Evolutionary conservation across 75 land plant genomes (phyloP), one percentile per base, ranked within the genome.

Genomic region (Selaginella tamariscina): DNA sequence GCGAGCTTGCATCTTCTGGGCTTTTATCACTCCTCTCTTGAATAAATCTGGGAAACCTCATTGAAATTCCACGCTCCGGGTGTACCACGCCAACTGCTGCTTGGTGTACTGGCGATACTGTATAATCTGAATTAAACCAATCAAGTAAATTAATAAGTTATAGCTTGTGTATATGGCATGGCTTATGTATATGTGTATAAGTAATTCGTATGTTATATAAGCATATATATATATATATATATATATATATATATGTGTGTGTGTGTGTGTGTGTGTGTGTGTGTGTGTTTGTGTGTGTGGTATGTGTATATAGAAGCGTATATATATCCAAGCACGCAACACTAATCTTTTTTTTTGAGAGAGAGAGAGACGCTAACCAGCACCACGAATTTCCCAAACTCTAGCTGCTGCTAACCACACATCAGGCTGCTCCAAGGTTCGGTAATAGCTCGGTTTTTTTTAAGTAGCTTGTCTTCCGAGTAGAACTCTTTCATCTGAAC

Each of bases 341-440:
- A n/a, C n/a, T n/a, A n/a, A n/a, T n/a, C n/a, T n/a, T n/a, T n/a
- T n/a, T n/a, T n/a, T n/a, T n/a, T n/a, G 20, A 49, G 54, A 11
- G 23, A 60, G 11, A 13, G 11, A 60, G 64, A 13, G 56, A 27
- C 32, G 2, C 72, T 71, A 60, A 86, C 89, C 89, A 71, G 98
- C 98, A 32, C 98, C 98, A 68, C 84, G 84, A 33, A 94, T 87
- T 77, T 89, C 85, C 98, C 96, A 94, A 64, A 94, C 91, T 69
- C 84, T 73, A 66, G 89, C 86, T 27, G 91, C 81, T 31, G 79
- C 60, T 64, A 94, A 94, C 98, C 98, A 94, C 54, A 89, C 70
- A 56, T 87, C 83, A 20, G 91, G 84, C 24, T 79, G 80, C 80
- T 94, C 98, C 22, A 72, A 68, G 23, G 96, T 94, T 59, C 70